Conservation (phyloP, 2,329 filamentous ascomycete genomes). For the Penicillium sp. region DNA sequence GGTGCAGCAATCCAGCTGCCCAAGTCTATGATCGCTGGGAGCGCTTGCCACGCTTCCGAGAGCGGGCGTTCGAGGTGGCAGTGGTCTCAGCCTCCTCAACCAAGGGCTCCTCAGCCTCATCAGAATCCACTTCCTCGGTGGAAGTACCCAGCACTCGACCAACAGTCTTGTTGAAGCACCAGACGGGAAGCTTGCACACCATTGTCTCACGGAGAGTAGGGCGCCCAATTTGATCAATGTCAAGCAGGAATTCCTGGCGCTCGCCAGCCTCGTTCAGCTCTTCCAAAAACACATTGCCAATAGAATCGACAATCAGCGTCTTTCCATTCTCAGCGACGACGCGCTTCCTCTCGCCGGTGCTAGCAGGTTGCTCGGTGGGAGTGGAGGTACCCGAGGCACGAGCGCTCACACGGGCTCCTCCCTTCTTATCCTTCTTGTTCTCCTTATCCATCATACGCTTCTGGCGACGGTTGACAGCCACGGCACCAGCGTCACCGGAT, state of each 20-base stretch:
- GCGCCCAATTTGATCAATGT: constrained; percentile 71
- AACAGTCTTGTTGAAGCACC: constrained; percentile 51
- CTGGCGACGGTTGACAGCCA: constrained; percentile 72
- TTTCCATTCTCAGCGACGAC: constrained; percentile 94
- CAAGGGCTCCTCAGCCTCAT: constrained; percentile 15
- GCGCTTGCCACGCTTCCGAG: constrained; percentile 24
- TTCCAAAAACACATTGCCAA: constrained; percentile 90
- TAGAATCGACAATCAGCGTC: constrained; percentile 79
- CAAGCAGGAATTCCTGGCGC: constrained; percentile 72
- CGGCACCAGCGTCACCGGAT: constrained; percentile 43
- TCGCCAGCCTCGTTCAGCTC: constrained; percentile 81
- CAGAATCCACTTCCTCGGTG: constrained; percentile 13
- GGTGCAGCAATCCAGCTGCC: neutral
- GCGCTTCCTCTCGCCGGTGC: constrained; percentile 69
- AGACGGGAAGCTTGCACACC: constrained; percentile 67
- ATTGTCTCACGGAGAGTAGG: constrained; percentile 77
- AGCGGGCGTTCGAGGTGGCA: constrained; percentile 16
- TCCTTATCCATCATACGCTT: constrained; percentile 83
- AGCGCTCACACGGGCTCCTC: constrained; percentile 27
- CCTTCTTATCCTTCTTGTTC: constrained; percentile 56
- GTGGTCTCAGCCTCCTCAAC: constrained; percentile 23
- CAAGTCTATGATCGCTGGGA: constrained; percentile 22
- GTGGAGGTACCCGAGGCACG: constrained; percentile 44
- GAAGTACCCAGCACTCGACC: constrained; percentile 23
- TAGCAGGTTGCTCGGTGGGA: constrained; percentile 45